phyloP scores from a whole-genome alignment of 345 rosid species.

The Ceriops tagal region DNA sequence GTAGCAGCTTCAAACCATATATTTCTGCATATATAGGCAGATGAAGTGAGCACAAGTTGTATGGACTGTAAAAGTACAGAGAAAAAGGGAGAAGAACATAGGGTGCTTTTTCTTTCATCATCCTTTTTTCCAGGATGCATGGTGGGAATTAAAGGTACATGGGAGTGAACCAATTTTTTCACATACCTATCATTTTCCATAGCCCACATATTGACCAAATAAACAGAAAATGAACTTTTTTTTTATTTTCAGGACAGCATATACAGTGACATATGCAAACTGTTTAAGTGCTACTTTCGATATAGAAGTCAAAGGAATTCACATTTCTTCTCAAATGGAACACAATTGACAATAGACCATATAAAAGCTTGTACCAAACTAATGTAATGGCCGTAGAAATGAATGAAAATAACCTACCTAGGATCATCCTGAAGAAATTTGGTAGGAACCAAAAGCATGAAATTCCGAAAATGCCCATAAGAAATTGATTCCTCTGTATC shows the following conservation, averaged over 20 bases:
- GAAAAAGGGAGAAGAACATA: not conserved
- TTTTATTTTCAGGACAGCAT: too few species aligned
- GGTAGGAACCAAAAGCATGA: slow-evolving; percentile 92
- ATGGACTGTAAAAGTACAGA: not conserved
- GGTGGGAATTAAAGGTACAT: too few species aligned
- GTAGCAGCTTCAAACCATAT: slow-evolving; percentile 99
- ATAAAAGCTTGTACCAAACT: not conserved
- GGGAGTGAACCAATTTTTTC: too few species aligned
- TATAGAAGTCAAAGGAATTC: not conserved
- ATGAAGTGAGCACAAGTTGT: slow-evolving; percentile 14
- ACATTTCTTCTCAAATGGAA: slow-evolving; percentile 3
- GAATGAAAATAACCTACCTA: slow-evolving; percentile 48
- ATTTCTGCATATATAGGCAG: slow-evolving; percentile 42
- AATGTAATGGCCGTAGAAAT: not conserved
- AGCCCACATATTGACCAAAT: too few species aligned
- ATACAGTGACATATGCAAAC: too few species aligned
- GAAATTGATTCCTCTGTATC: slow-evolving; percentile 92
- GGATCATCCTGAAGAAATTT: slow-evolving; percentile 95
- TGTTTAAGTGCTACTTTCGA: not conserved
- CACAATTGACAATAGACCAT: not conserved
- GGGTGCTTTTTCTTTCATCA: too few species aligned
- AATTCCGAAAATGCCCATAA: slow-evolving; percentile 93
- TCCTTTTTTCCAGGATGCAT: too few species aligned
- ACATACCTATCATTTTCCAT: too few species aligned
- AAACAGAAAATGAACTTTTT: too few species aligned